Conservation (phyloP, 257 asterid genomes). For the Scutellaria barbata region DNA sequence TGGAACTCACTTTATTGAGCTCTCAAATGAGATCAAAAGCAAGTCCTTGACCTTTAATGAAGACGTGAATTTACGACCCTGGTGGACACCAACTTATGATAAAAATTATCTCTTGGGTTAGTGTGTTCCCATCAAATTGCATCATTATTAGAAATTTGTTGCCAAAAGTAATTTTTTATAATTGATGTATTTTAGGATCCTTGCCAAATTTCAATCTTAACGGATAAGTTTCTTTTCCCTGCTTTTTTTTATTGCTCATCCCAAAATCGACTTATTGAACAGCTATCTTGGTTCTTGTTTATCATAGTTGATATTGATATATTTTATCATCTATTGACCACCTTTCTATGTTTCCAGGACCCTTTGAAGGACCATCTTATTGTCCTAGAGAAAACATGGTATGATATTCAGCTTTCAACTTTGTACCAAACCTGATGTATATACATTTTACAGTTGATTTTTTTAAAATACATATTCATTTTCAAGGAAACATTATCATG, state of each 20-base stretch:
- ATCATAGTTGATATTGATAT: constrained; percentile 25
- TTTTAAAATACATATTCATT: constrained; percentile 25
- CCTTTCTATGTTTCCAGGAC: constrained; percentile 64
- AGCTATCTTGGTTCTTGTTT: constrained; percentile 16
- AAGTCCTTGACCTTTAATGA: constrained; percentile 85
- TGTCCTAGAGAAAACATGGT: constrained; percentile 75
- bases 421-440: constrained; percentile 16
- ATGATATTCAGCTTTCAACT: constrained; percentile 36
- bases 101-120: constrained; percentile 88
- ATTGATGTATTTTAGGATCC: constrained; percentile 19
- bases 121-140: constrained; percentile 37
- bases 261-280: not conserved
- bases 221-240: constrained; percentile 1
- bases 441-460: constrained; percentile 10
- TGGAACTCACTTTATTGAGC: constrained; percentile 75
- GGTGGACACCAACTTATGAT: constrained; percentile 97
- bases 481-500: constrained; percentile 17
- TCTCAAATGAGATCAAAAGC: constrained; percentile 73
- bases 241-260: constrained; percentile 4
- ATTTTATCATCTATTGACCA: constrained; percentile 16
- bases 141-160: not conserved
- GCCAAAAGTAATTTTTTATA: not conserved
- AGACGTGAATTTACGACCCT: constrained; percentile 84
- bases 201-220: constrained; percentile 14
- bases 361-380: constrained; percentile 78